A percentile compares a stretch with the other conserved stretches of the same genome.
Conservation (phyloP, 2,329 filamentous ascomycete genomes). For the Sphaerulina vaccinii region DNA sequence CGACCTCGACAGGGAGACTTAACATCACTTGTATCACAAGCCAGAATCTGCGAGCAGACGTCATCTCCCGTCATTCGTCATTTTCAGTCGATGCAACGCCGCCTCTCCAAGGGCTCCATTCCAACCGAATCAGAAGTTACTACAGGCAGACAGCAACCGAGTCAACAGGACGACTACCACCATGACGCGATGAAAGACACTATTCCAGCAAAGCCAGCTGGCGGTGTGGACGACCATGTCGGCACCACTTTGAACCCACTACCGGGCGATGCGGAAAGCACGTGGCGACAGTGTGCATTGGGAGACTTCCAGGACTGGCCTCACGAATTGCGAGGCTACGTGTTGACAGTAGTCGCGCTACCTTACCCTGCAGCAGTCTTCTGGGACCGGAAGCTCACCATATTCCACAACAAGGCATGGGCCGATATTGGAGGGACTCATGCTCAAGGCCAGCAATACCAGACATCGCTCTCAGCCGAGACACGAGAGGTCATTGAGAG, state of each 20-base stretch:
- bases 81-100: background rate
- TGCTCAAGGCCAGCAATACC: constrained; percentile 36
- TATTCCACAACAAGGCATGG: constrained; percentile 47
- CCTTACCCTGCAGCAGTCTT: constrained; percentile 45
- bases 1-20: background rate
- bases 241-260: constrained; percentile 10
- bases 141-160: background rate
- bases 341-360: constrained; percentile 40
- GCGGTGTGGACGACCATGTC: background rate
- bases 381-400: constrained; percentile 41
- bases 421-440: constrained; percentile 36
- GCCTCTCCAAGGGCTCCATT: background rate
- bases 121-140: background rate
- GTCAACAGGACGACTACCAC: background rate
- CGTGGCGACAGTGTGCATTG: constrained; percentile 29
- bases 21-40: background rate
- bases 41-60: background rate
- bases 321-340: constrained; percentile 28
- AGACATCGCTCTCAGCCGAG: constrained; percentile 36
- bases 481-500: constrained; percentile 38
- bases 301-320: constrained; percentile 41
- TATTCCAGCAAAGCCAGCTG: constrained; percentile 5
- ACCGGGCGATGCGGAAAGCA: constrained; percentile 14
- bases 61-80: background rate
- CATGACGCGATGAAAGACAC: constrained; percentile 19